Evolutionary conservation across 495 filamentous ascomycete genomes (phyloP).

Genomic region (Corynascus novoguineensis): DNA sequence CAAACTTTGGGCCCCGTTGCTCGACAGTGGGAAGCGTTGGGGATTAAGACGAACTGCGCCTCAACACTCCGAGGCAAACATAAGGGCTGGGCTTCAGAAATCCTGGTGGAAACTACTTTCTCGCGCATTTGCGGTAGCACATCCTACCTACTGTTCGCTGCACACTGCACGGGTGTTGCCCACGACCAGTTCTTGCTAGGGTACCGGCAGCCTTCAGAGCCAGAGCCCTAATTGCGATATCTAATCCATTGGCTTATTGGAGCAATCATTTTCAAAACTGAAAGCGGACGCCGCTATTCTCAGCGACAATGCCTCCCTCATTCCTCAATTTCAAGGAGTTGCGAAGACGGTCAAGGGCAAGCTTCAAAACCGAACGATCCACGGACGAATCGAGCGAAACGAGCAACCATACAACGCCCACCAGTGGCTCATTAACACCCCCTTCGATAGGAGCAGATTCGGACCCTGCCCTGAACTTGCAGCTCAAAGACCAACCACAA

Average conservation of each 20-base stretch:
- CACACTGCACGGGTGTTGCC: neutral
- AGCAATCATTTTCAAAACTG: neutral
- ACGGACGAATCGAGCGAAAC: conserved; percentile 49
- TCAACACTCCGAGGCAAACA: neutral
- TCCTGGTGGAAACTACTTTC: neutral
- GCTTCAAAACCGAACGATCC: conserved; percentile 53
- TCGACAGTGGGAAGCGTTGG: neutral
- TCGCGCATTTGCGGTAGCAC: neutral
- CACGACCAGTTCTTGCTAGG: neutral
- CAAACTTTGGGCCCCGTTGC: neutral
- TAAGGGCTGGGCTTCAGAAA: neutral
- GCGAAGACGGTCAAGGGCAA: conserved; percentile 65
- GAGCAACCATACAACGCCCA: conserved; percentile 40
- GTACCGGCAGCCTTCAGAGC: neutral
- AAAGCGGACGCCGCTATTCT: neutral
- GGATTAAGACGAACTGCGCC: neutral
- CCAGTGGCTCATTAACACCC: conserved; percentile 42
- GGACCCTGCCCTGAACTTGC: conserved; percentile 45
- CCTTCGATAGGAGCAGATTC: conserved; percentile 41
- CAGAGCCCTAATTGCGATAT: neutral
- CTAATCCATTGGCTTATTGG: neutral
- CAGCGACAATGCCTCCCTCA: conserved; percentile 43
- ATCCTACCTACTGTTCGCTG: neutral
- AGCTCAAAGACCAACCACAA: conserved; percentile 36
- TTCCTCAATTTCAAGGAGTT: conserved; percentile 68